Conservation (phyloP, 1,139 yeast species). For the Yamadazyma kanchanaburiensis region DNA sequence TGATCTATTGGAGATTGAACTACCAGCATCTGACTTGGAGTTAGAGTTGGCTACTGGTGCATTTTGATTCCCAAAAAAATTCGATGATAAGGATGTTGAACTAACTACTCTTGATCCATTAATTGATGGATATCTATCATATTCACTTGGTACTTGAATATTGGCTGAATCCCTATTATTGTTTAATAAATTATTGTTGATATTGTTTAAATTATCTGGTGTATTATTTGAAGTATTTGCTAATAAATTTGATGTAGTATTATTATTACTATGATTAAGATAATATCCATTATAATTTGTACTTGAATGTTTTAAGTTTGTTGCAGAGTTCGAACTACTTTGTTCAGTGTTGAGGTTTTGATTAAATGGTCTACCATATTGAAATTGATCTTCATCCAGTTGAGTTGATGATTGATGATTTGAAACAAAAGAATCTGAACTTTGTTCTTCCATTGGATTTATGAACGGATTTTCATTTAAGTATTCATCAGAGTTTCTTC, state of each 20-base stretch:
- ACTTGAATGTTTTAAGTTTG: slow-evolving; percentile 8
- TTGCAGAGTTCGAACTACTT: slow-evolving; percentile 4
- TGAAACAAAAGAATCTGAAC: slow-evolving; percentile 22
- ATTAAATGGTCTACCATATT: slow-evolving; percentile 36
- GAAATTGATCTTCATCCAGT: slow-evolving; percentile 23
- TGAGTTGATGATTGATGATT: slow-evolving; percentile 21
- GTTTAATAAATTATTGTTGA: slow-evolving; percentile 11
- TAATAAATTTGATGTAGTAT: slow-evolving; percentile 40
- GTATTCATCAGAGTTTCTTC: slow-evolving; percentile 12
- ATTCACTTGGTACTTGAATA: slow-evolving; percentile 47
- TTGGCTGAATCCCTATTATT: slow-evolving; percentile 12
- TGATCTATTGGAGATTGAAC: slow-evolving; percentile 15
- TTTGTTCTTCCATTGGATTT: slow-evolving; percentile 23
- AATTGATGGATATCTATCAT: slow-evolving; percentile 55
- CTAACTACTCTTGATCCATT: slow-evolving; percentile 49
- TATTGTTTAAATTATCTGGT: slow-evolving; percentile 12
- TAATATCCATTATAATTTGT: slow-evolving; percentile 43
- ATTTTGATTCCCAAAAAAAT: slow-evolving; percentile 8
- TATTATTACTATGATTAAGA: slow-evolving; percentile 25
- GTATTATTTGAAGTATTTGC: slow-evolving; percentile 15
- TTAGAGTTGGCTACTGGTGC: slow-evolving; percentile 2
- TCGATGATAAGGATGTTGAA: slow-evolving; percentile 39
- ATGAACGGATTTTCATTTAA: slow-evolving; percentile 23
- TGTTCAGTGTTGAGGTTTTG: slow-evolving; percentile 1
- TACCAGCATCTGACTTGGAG: slow-evolving; percentile 13